Evolutionary conservation across 2,329 filamentous ascomycete genomes (phyloP), one percentile per base, ranked within the genome.

Genomic region (Fusarium sulawesiense): DNA sequence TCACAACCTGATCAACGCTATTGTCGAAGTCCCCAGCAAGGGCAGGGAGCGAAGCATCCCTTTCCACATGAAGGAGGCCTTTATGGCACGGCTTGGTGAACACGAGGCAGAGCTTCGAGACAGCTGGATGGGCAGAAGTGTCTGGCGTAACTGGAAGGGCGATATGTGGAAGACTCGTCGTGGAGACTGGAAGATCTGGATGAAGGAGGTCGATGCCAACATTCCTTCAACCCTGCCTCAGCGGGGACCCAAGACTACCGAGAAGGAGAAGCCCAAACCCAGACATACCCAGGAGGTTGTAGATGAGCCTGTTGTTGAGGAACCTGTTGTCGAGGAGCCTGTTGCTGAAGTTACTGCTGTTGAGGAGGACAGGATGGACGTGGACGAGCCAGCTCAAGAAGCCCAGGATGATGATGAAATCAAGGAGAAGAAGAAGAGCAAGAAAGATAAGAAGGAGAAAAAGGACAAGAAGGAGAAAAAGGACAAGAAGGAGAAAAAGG

Each of bases 121-220:
- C 44, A 83, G 82, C 6, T 88, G 85, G 81, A 82, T 84, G 68
- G 87, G 87, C 0, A 80, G 87, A 11, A 85, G 83, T 58, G 85
- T 87, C 11, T 89, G 87, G 87, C 81, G 85, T 27, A 81, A 80
- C 40, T 89, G 87, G 87, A 85, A 84, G 76, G 87, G 86, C 14
- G 87, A 89, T 64, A 75, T 85, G 76, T 89, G 86, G 86, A 85
- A 83, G 73, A 84, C 83, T 49, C 79, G 84, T 44, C 78, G 83
- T 50, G 76, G 80, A 18, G 87, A 88, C 50, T 89, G 87, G 87
- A 85, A 87, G 66, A 74, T 79, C 4, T 88, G 86, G 85, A 84
- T 84, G 64, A 88, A 86, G 77, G 86, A 87, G 69, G 80, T 83
- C 20, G 76, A 76, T 42, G 70, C 68, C 21, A 62, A 60, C 11